Evolutionary conservation across 306 rosid genomes (phyloP).

Genomic region (Acacia confusa): DNA sequence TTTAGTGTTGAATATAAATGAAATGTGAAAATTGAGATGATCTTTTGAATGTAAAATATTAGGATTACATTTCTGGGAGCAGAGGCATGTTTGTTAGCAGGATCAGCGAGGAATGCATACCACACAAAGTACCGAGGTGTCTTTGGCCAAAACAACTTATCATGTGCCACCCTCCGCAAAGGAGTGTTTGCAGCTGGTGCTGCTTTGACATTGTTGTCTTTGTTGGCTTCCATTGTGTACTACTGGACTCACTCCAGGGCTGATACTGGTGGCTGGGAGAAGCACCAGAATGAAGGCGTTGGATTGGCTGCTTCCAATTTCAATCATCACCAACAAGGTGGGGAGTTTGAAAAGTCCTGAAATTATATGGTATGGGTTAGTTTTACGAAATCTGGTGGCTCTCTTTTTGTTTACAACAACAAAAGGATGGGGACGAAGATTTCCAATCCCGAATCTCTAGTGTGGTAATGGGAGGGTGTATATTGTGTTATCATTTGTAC

Average conservation of each 20-base stretch:
- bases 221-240: constrained; percentile 66
- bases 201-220: constrained; percentile 76
- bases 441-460: constrained; percentile 16
- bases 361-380: not conserved
- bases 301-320: constrained; percentile 53
- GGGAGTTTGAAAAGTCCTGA: constrained; percentile 59
- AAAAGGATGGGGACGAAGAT: constrained; percentile 25
- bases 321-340: constrained; percentile 48
- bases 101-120: constrained; percentile 93
- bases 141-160: constrained; percentile 36
- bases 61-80: constrained; percentile 90
- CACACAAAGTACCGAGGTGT: constrained; percentile 74
- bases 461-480: constrained; percentile 24
- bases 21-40: not conserved
- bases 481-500: constrained; percentile 24
- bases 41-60: constrained; percentile 24
- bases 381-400: constrained; percentile 40
- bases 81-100: constrained; percentile 89
- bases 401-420: constrained; percentile 12
- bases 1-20: not conserved
- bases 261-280: constrained; percentile 96
- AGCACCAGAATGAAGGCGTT: constrained; percentile 73
- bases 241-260: constrained; percentile 85
- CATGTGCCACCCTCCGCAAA: constrained; percentile 88
- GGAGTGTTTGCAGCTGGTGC: constrained; percentile 98